Base-by-base conservation (phyloP, 176 grass and related monocot genomes). In the Juncus effusus region DNA sequence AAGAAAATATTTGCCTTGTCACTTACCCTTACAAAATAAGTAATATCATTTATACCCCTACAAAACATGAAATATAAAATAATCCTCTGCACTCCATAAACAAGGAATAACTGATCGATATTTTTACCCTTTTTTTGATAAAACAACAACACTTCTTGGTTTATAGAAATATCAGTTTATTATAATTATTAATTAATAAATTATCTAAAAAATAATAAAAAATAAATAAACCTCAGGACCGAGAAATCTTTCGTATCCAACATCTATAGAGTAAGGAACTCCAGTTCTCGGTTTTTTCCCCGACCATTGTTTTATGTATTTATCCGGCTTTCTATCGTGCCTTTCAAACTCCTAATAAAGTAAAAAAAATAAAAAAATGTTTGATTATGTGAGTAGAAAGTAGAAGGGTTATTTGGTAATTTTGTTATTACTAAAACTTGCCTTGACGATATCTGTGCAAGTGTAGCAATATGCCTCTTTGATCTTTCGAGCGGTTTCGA, bases 221-320 rank as follows among this genome's bases (percentile, higher is more conserved):
- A 76, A 7, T 35, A 54, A 80, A 76, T 37, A 76, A 79, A 99
- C 94, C 94, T 99, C 88, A 75, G 94, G 94, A 15, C 94, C 94
- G 86, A 99, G 94, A 78, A 99, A 99, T 10, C 88, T 82, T 61
- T 99, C 94, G 78, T 99, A 99, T 76, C 94, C 94, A 45, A 99
- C 71, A 78, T 99, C 94, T 80, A 89, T 73, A 60, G 80, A 89
- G 79, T 93, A 99, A 9, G 94, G 88, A 5, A 93, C 78, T 41
- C 94, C 77, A 47, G 94, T 99, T 69, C 78, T 93, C 72, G 85
- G 94, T 86, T 99, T 99, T 64, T 77, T 47, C 67, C 72, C 80
- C 6, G 83, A 70, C 94, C 94, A 99, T 56, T 86, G 75, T 78
- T 90, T 99, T 64, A 99, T 80, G 44, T 90, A 99, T 72, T 93